Evolutionary conservation across 129 eudicot genomes (phyloP), one percentile per base, ranked within the genome.

Genomic region (Escallonia rubra): DNA sequence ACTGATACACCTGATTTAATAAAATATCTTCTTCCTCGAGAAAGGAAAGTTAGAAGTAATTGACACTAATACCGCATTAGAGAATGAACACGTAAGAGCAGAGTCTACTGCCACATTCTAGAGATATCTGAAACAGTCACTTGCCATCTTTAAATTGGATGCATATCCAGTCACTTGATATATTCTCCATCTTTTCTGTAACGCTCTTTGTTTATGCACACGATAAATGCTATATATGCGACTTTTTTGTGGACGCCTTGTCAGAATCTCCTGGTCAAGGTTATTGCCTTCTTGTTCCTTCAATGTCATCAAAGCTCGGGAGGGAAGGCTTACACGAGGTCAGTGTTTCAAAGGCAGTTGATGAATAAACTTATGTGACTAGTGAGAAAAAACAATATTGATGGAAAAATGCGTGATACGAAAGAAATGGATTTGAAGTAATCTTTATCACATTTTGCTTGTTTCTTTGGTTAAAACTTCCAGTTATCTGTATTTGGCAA

Each of bases 311-410:
- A 53, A 43, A 53, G 58, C 59, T 66, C 12, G 10, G 56, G 11
- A 65, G 23, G 43, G 64, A 59, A 55, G 70, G 57, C 46, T 12
- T 16, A 55, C 48, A 43, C 8, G 78, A 73, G 78, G 71, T 73
- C 56, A 65, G 66, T 65, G 3, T 12, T 50, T 10, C 57, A 50
- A n/a, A 43, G 2, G 4, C 44, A 58, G 2, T 8, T 58, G 43
- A 2, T 3, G 1, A 3, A 23, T 3, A 7, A 5, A 23, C 16
- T 56, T 0, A 56, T 7, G 2, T 52, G 12, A 10, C 4, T 52
- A 4, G 12, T 52, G 12, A 4, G 15, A 52, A 5, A 52, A 52
- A 16, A 23, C 34, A 23, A 23, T 23, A 23, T 23, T 46, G 50
- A 46, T 9, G 10, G 10, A 46, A 5, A 9, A 46, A 9, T 46